Evolutionary conservation across 2,329 filamentous ascomycete genomes (phyloP), one percentile per base, ranked within the genome.

Genomic region (Thermothelomyces thermophilus): DNA sequence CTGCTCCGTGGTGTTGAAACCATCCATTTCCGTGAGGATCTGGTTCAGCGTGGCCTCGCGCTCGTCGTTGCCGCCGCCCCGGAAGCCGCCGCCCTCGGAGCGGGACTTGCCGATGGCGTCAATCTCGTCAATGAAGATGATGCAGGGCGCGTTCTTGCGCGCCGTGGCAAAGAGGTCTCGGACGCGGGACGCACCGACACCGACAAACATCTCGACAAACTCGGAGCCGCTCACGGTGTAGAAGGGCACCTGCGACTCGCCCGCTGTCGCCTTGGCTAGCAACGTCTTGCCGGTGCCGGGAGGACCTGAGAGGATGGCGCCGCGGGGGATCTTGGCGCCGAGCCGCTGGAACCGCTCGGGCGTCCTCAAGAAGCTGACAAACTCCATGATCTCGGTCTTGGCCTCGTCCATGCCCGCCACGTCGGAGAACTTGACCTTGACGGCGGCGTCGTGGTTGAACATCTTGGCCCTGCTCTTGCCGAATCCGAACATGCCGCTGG

Each of bases 141-240:
- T 98, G 71, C 93, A 98, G 3, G 93, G 93, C 0, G 93, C 87
- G 69, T 88, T 95, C 75, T 97, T 97, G 51, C 93, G 83, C 16
- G 93, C 93, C 60, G 88, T 95, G 50, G 89, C 84, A 63, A 98
- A 98, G 46, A 98, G 73, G 68, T 98, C 93, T 61, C 93, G 83
- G 44, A 98, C 93, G 69, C 93, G 82, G 26, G 91, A 97, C 17
- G 93, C 88, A 69, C 93, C 93, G 53, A 98, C 93, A 80, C 93
- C 93, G 45, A 98, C 93, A 66, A 98, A 98, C 91, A 98, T 98
- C 72, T 98, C 93, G 28, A 98, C 91, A 65, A 98, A 98, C 67
- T 98, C 93, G 42, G 93, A 98, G 65, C 93, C 93, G 68, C 90
- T 96, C 61, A 98, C 93, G 63, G 88, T 95, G 78, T 90, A 98